Percentiles rank a stretch among this genome's conserved stretches.
Evolutionary conservation across 352 stramenopile species (phyloP).

Genomic region (Phytopythium delawarense): DNA sequence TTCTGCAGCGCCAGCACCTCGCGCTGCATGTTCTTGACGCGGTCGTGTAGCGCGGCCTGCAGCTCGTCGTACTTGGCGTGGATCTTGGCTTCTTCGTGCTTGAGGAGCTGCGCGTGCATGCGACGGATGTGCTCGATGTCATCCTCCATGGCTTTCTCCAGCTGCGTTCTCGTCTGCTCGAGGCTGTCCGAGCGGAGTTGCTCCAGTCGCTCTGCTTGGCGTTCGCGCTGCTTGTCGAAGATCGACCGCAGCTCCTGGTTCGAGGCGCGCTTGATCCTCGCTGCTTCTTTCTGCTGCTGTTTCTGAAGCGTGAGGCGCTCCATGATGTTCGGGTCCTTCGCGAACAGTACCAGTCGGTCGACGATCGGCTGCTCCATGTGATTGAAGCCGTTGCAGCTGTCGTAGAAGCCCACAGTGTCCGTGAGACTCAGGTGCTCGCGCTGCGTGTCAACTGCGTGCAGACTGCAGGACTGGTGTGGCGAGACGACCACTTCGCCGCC

Average conservation of each 20-base stretch:
- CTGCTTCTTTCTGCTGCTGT: slow-evolving; percentile 49
- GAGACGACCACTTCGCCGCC: slow-evolving; percentile 21
- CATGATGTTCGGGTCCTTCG: slow-evolving; percentile 60
- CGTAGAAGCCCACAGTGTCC: slow-evolving; percentile 57
- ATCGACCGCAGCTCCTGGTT: slow-evolving; percentile 42
- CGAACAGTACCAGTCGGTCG: slow-evolving; percentile 58
- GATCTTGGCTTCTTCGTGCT: slow-evolving; percentile 59
- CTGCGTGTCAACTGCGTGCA: slow-evolving; percentile 26
- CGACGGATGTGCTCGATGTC: slow-evolving; percentile 59
- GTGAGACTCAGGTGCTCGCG: slow-evolving; percentile 60
- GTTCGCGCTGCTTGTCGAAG: slow-evolving; percentile 38
- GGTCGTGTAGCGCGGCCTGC: slow-evolving; percentile 25
- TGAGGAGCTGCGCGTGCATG: slow-evolving; percentile 54
- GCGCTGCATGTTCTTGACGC: slow-evolving; percentile 37
- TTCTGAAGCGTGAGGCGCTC: slow-evolving; percentile 42
- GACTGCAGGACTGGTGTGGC: slow-evolving; percentile 46
- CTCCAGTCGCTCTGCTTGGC: slow-evolving; percentile 38
- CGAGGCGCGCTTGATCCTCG: slow-evolving; percentile 42
- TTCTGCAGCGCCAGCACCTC: slow-evolving; percentile 45
- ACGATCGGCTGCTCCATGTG: slow-evolving; percentile 69
- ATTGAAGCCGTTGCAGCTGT: slow-evolving; percentile 48
- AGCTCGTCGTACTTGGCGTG: slow-evolving; percentile 57
- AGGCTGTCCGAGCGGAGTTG: slow-evolving; percentile 29
- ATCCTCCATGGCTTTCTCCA: slow-evolving; percentile 49
- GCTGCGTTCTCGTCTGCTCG: slow-evolving; percentile 31